Evolutionary conservation across 108 stramenopile genomes (phyloP).

Genomic region (Nitzschia putrida): DNA sequence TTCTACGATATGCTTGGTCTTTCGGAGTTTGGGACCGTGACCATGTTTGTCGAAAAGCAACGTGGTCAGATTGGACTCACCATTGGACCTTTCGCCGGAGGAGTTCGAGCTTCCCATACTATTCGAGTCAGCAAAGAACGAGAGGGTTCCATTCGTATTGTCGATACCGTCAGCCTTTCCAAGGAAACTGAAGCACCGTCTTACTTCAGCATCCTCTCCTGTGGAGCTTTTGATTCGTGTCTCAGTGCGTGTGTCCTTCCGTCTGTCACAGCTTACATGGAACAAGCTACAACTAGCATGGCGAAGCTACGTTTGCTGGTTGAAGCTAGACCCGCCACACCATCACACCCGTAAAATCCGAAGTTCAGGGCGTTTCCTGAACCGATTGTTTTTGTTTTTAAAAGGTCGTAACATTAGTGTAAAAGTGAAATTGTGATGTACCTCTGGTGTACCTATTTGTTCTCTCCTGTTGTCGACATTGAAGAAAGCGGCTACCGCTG

Average conservation of each 20-base stretch:
- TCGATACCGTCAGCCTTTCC: constrained; percentile 55
- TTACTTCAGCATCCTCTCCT: constrained; percentile 1
- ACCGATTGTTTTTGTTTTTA: no score
- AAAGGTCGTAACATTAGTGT: no score
- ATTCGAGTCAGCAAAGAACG: constrained; percentile 35
- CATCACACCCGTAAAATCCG: no score
- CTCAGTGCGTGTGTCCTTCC: constrained; percentile 42
- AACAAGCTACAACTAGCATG: constrained; percentile 65
- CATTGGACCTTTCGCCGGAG: constrained; percentile 60
- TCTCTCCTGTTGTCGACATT: no score
- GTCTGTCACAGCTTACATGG: constrained; percentile 56
- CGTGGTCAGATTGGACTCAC: constrained; percentile 64
- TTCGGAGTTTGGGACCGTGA: constrained; percentile 47
- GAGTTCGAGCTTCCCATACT: constrained; percentile 54
- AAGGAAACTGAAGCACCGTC: constrained; percentile 37
- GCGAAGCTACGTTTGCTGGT: constrained; percentile 54
- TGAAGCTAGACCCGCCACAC: constrained; percentile 18
- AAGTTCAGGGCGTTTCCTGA: no score
- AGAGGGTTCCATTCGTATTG: constrained; percentile 39
- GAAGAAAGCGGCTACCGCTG: no score
- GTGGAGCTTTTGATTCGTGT: constrained; percentile 35
- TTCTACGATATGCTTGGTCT: constrained; percentile 29
- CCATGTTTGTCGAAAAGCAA: constrained; percentile 71
- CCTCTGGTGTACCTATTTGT: no score
- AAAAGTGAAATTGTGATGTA: no score